phyloP scores from a whole-genome alignment of 1,284 basidiomycete species.

The Clitocybe nebularis region DNA sequence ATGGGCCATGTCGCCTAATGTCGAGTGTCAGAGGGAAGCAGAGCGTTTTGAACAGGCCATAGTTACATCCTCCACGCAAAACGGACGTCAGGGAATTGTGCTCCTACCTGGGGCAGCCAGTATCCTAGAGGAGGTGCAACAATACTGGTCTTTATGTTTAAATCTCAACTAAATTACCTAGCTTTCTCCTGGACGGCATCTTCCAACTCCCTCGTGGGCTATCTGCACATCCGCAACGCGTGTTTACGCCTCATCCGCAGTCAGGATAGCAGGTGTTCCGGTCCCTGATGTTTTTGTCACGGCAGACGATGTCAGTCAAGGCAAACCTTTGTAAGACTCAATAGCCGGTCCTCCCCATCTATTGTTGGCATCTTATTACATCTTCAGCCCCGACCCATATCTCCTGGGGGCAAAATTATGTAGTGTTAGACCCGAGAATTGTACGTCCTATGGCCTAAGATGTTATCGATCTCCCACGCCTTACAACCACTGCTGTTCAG shows the following conservation, averaged over 20 bases:
- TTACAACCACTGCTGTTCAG: constrained; percentile 28
- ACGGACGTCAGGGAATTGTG: constrained; percentile 56
- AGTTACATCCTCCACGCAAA: constrained; percentile 47
- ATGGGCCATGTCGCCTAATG: no score
- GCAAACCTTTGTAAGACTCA: constrained; percentile 68
- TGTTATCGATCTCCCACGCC: constrained; percentile 5
- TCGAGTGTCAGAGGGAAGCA: constrained; percentile 57
- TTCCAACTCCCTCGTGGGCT: constrained; percentile 58
- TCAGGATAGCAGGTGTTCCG: constrained; percentile 49
- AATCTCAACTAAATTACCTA: constrained; percentile 18
- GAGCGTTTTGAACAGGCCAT: constrained; percentile 67
- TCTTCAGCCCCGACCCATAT: constrained; percentile 78
- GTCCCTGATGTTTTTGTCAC: constrained; percentile 68
- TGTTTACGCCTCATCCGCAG: constrained; percentile 52
- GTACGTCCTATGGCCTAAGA: no score
- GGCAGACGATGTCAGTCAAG: constrained; percentile 73
- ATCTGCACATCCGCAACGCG: constrained; percentile 68
- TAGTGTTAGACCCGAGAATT: constrained; percentile 56
- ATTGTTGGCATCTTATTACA: constrained; percentile 3
- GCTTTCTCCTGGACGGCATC: constrained; percentile 40
- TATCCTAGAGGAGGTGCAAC: constrained; percentile 47
- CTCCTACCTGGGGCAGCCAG: constrained; percentile 57
- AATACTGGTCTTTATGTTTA: not conserved
- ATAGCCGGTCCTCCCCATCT: constrained; percentile 7
- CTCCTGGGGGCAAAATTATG: constrained; percentile 65